Evolutionary conservation across 2,329 filamentous ascomycete species (phyloP).

Genomic region (Tolypocladium guangdongense): DNA sequence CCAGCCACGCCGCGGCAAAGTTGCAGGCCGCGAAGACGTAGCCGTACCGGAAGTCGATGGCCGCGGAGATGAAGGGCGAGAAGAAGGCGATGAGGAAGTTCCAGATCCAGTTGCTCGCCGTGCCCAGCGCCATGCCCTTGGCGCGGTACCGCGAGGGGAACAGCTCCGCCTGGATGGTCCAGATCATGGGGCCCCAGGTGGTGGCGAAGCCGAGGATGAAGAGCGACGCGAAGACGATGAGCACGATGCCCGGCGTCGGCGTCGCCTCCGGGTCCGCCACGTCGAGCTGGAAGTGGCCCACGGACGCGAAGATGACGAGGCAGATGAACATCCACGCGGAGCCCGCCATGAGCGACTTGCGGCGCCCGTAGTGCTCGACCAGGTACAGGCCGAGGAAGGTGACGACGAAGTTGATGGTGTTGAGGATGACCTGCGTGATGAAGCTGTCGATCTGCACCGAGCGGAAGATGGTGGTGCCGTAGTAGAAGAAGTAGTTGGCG

Average conservation of each 20-base stretch:
- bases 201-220: conserved; percentile 57
- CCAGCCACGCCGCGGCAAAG: conserved; percentile 49
- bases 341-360: conserved; percentile 51
- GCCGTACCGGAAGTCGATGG: conserved; percentile 63
- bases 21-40: conserved; percentile 69
- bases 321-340: conserved; percentile 49
- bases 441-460: conserved; percentile 45
- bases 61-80: conserved; percentile 64
- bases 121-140: conserved; percentile 49
- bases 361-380: conserved; percentile 56
- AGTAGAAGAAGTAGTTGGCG: conserved; percentile 58
- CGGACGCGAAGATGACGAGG: conserved; percentile 47
- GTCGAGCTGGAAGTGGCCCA: conserved; percentile 38
- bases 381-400: conserved; percentile 60
- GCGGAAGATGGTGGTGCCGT: conserved; percentile 41
- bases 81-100: conserved; percentile 71
- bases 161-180: conserved; percentile 54
- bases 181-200: conserved; percentile 56
- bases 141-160: conserved; percentile 53
- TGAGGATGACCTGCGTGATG: conserved; percentile 56
- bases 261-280: conserved; percentile 21
- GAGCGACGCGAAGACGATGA: conserved; percentile 53
- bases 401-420: conserved; percentile 54
- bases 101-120: conserved; percentile 56
- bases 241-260: conserved; percentile 38